A percentile compares a stretch with the other conserved stretches of the same genome.
phyloP scores from a whole-genome alignment of 2,329 filamentous ascomycete genomes.

The Boeremia lycopersici region DNA sequence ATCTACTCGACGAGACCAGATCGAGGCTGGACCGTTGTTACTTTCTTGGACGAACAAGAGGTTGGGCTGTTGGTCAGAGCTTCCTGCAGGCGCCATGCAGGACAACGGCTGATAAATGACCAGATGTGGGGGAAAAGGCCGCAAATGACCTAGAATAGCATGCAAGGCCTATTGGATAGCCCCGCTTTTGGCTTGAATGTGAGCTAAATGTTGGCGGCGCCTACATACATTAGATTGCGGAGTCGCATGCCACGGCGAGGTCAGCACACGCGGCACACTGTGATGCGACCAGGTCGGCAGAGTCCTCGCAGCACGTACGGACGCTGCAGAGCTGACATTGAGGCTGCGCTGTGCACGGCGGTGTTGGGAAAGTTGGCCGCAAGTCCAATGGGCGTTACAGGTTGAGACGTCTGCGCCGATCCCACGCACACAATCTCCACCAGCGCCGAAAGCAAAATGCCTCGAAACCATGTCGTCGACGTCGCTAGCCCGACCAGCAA shows the following conservation, averaged over 20 bases:
- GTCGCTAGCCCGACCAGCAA: not conserved
- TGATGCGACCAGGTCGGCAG: slow-evolving; percentile 1
- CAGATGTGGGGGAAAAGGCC: slow-evolving; percentile 28
- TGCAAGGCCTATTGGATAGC: slow-evolving; percentile 34
- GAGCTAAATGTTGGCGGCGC: slow-evolving; percentile 37
- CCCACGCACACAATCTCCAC: slow-evolving; percentile 1
- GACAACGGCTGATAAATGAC: slow-evolving; percentile 32
- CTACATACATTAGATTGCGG: slow-evolving; percentile 20
- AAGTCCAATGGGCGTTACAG: not conserved
- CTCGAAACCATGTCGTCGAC: slow-evolving; percentile 19
- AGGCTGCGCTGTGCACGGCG: not conserved
- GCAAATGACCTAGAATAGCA: slow-evolving; percentile 37
- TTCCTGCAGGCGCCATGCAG: slow-evolving; percentile 30
- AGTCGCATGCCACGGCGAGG: slow-evolving; percentile 7
- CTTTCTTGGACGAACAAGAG: slow-evolving; percentile 19
- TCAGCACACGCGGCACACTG: slow-evolving; percentile 6
- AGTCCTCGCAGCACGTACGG: not conserved
- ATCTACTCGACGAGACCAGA: slow-evolving; percentile 11
- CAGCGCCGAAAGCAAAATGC: slow-evolving; percentile 5
- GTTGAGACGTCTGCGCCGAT: slow-evolving; percentile 7
- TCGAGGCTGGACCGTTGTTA: slow-evolving; percentile 20
- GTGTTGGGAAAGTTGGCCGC: not conserved
- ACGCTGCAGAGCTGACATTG: not conserved
- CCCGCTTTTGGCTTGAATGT: slow-evolving; percentile 39
- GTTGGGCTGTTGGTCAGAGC: slow-evolving; percentile 24